Percentiles rank a stretch among this genome's conserved stretches.
Conservation (phyloP, 2,329 filamentous ascomycete species). For the Trichoderma atrobrunneum region DNA sequence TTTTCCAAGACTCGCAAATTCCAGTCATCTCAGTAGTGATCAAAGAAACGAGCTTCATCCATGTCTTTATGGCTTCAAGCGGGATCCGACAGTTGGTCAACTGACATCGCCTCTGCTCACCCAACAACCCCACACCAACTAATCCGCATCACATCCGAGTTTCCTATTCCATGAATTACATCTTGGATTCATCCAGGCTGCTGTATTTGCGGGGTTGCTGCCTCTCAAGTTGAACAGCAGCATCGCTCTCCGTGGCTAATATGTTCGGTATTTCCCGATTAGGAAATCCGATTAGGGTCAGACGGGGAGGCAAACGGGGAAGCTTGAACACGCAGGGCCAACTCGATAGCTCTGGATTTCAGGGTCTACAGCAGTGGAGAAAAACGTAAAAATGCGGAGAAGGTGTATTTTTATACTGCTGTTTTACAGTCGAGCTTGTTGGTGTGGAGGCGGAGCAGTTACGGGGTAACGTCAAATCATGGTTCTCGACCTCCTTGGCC, state of each 20-base stretch:
- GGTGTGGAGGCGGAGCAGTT: background rate
- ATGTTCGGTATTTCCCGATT: slow-evolving; percentile 21
- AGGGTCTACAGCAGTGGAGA: background rate
- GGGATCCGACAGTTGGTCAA: background rate
- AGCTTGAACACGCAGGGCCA: slow-evolving; percentile 1
- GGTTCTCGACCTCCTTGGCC: background rate
- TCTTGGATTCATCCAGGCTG: background rate
- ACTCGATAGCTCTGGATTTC: slow-evolving; percentile 14
- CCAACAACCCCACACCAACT: background rate
- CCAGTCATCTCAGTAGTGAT: background rate
- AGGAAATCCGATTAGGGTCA: slow-evolving; percentile 24
- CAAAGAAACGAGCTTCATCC: background rate
- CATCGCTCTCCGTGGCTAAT: background rate
- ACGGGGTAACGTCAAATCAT: background rate
- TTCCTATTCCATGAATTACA: background rate
- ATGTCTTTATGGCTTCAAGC: slow-evolving; percentile 7
- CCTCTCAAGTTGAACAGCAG: background rate
- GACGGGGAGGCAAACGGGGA: background rate
- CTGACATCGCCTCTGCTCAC: background rate
- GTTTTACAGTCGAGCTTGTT: background rate
- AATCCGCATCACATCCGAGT: background rate
- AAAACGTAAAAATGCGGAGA: background rate
- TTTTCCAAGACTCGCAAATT: background rate
- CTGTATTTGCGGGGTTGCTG: background rate
- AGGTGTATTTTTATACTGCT: background rate